Base-by-base conservation (phyloP, 2,329 filamentous ascomycete genomes). In the Cordyceps tenuipes region DNA sequence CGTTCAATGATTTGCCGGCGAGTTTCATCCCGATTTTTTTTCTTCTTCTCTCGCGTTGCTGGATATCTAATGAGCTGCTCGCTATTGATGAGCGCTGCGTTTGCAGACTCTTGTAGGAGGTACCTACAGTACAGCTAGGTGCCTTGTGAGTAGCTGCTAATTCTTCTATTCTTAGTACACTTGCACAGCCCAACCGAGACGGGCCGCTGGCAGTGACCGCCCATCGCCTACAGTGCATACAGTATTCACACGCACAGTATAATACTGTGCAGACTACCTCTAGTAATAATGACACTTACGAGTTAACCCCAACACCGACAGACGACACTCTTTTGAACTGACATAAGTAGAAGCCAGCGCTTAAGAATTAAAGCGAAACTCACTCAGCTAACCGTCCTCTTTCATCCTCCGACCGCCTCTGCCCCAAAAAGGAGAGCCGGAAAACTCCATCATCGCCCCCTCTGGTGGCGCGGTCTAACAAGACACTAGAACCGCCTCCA, bases 131-230 rank as follows among this genome's bases (percentile, higher is more conserved):
- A n/a, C n/a, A n/a, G n/a, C n/a, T n/a, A n/a, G n/a, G n/a, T n/a
- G n/a, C n/a, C n/a, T n/a, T n/a, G n/a, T n/a, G n/a, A n/a, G n/a
- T n/a, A n/a, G n/a, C n/a, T n/a, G n/a, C n/a, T n/a, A n/a, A n/a
- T n/a, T n/a, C n/a, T n/a, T n/a, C 56, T 58, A 58, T 58, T 51
- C 47, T 58, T 58, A 58, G 56, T 47, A 57, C 13, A 48, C 39
- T 23, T n/a, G 21, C 43, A 57, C 47, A 39, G 43, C 54, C 43
- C 8, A 39, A 26, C 52, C 50, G 43, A 29, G 26, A 29, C 26
- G 6, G 34, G 10, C 34, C 34, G 34, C 12, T 31, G 36, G 8
- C 19, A 19, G 48, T 19, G 53, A 31, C 53, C 43, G n/a, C n/a
- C n/a, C 39, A n/a, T n/a, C n/a, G n/a, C n/a, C n/a, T n/a, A n/a